Evolutionary conservation across 768 basidiomycete genomes (phyloP), one percentile per base, ranked within the genome.

Genomic region (Rhodotorula kratochvilovae): DNA sequence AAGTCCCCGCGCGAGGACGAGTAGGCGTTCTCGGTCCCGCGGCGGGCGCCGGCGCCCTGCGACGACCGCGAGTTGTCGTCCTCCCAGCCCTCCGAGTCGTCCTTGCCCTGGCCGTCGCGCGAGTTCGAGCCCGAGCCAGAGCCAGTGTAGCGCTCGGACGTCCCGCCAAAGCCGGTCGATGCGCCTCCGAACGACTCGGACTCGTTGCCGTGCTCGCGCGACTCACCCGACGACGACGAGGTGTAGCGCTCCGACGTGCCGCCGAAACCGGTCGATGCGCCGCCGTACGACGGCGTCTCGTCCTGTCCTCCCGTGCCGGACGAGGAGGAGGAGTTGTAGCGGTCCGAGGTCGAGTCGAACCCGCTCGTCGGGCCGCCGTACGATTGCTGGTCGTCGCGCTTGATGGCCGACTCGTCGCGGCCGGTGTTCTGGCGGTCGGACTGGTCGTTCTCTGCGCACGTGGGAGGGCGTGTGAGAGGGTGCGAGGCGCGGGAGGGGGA

Each of bases 311-410:
- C 45, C 45, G 48, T 25, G 8, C 12, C 23, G 23, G 46, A 23
- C 23, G 46, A 48, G 19, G 48, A 27, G 23, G 45, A 10, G 55
- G 25, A 36, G 39, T 12, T 31, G 57, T 58, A 58, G 36, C 39
- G 57, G 25, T 25, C 57, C 25, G 36, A 12, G 57, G 35, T 58
- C 57, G 57, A 58, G 42, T 59, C 58, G n/a, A 59, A 59, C 25
- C 64, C 64, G 25, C 55, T 13, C 45, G 46, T 45, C 7, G 55
- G 55, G 27, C 64, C 64, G 56, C 56, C 65, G 48, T 16, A 33
- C 27, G 65, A 66, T 6, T 29, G 33, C 23, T 36, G 23, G 35
- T 57, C 56, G 56, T 39, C 27, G 16, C 48, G 33, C 33, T 48
- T 57, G 51, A 36, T 29, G 29, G 42, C 5, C 17, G 54, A 33